Percentiles rank a stretch among this genome's conserved stretches.
These are phyloP conservation scores for Diaporthe aspalathi DNA, from an alignment of 2,329 filamentous ascomycete species.

Conservation along the genomic window DNA sequence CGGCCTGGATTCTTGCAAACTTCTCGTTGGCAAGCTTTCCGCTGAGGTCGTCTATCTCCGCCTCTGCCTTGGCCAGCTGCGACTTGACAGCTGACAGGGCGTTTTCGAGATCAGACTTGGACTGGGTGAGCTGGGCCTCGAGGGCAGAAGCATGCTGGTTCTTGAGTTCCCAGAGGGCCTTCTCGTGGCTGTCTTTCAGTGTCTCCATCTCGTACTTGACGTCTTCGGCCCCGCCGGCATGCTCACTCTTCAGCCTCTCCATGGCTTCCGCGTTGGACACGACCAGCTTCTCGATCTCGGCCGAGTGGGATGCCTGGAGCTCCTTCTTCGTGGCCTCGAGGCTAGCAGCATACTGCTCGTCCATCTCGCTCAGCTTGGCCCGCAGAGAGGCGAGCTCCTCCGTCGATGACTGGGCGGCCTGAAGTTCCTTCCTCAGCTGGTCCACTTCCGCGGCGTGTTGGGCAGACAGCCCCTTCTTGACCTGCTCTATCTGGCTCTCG, in stretches of 20 bases:
- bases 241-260: conserved; percentile 54
- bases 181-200: conserved; percentile 48
- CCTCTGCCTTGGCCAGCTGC: conserved; percentile 57
- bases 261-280: conserved; percentile 56
- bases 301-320: conserved; percentile 54
- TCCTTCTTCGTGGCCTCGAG: conserved; percentile 56
- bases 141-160: conserved; percentile 51
- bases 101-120: conserved; percentile 51
- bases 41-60: conserved; percentile 62
- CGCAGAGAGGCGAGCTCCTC: conserved; percentile 47
- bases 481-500: conserved; percentile 46
- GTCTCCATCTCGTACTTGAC: conserved; percentile 54
- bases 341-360: conserved; percentile 49
- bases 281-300: conserved; percentile 60
- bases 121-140: conserved; percentile 51
- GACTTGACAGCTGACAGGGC: conserved; percentile 53
- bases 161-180: conserved; percentile 58
- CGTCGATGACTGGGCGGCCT: conserved; percentile 47
- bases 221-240: conserved; percentile 46
- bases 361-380: conserved; percentile 49
- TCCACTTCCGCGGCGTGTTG: conserved; percentile 52
- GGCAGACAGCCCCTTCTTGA: conserved; percentile 50
- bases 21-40: conserved; percentile 68
- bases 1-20: conserved; percentile 68
- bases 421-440: conserved; percentile 49